phyloP scores from a whole-genome alignment of 73 alveolate genomes.

The Blepharisma japonicum region DNA sequence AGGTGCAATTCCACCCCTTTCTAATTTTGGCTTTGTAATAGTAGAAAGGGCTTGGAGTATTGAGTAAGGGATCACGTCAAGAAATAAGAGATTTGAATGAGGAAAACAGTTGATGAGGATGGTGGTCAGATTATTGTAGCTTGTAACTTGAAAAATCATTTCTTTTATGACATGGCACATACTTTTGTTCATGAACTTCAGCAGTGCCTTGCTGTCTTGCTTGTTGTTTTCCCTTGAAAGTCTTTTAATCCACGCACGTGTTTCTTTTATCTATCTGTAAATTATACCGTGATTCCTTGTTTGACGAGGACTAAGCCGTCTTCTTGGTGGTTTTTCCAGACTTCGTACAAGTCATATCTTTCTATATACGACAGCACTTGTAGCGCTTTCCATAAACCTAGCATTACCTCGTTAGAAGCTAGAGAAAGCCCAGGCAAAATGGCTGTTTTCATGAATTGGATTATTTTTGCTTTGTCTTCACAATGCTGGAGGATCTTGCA shows the following conservation, averaged over 20 bases:
- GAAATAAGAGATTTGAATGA: constrained; percentile 34
- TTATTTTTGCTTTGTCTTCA: neutral
- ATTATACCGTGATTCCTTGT: constrained; percentile 21
- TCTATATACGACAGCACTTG: neutral
- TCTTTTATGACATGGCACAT: constrained; percentile 3
- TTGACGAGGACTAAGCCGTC: neutral
- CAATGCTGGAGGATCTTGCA: constrained; percentile 19
- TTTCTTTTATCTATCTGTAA: constrained; percentile 18
- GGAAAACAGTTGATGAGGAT: constrained; percentile 34
- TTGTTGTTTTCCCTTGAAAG: constrained; percentile 4
- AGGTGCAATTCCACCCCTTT: constrained; percentile 38
- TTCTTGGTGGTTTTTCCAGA: neutral
- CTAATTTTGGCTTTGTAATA: constrained; percentile 26
- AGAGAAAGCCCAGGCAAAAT: neutral
- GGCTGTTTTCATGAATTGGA: neutral
- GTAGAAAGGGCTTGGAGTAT: constrained; percentile 40
- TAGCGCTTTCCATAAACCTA: neutral
- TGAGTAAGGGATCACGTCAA: constrained; percentile 47
- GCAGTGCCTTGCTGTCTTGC: neutral
- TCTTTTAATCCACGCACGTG: constrained; percentile 36
- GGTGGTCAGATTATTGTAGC: constrained; percentile 51
- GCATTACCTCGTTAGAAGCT: neutral
- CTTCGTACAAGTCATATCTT: neutral
- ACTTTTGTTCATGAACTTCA: constrained; percentile 13
- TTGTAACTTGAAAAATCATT: constrained; percentile 33